phyloP scores from a whole-genome alignment of 768 basidiomycete species.

The Candolleomyces efflorescens region DNA sequence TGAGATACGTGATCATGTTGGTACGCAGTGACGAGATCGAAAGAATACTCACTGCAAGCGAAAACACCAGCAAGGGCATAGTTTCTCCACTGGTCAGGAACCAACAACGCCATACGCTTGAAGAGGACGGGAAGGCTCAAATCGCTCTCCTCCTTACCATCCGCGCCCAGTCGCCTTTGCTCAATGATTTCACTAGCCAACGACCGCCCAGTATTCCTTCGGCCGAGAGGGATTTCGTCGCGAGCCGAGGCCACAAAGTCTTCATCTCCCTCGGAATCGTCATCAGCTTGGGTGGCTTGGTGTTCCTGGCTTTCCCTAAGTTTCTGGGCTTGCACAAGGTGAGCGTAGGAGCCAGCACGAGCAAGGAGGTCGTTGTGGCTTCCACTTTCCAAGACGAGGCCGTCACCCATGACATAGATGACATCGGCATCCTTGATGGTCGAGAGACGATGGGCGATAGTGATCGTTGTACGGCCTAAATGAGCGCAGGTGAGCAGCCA shows the following conservation, averaged over 20 bases:
- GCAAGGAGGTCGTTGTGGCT: constrained; percentile 61
- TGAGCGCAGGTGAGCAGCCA: no score
- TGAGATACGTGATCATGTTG: not conserved
- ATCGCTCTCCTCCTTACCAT: constrained; percentile 22
- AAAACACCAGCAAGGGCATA: constrained; percentile 51
- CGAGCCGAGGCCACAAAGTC: not conserved
- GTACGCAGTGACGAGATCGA: not conserved
- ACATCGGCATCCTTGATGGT: constrained; percentile 73
- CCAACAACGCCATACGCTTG: constrained; percentile 54
- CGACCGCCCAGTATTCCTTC: constrained; percentile 47
- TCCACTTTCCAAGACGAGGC: constrained; percentile 68
- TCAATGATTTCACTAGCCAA: constrained; percentile 47
- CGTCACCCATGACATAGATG: constrained; percentile 79
- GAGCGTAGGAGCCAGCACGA: constrained; percentile 54
- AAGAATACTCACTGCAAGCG: constrained; percentile 27
- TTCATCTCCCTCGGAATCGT: constrained; percentile 32
- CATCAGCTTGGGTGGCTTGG: not conserved
- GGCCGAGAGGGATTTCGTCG: constrained; percentile 48
- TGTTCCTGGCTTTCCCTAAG: constrained; percentile 2
- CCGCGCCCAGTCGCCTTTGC: constrained; percentile 31
- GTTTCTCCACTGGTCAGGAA: constrained; percentile 42
- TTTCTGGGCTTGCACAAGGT: constrained; percentile 65
- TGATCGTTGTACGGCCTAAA: constrained; percentile 57
- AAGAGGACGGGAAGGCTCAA: constrained; percentile 51
- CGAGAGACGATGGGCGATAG: constrained; percentile 65